phyloP scores from a whole-genome alignment of 331 rosid species.

The Malus hybrid region DNA sequence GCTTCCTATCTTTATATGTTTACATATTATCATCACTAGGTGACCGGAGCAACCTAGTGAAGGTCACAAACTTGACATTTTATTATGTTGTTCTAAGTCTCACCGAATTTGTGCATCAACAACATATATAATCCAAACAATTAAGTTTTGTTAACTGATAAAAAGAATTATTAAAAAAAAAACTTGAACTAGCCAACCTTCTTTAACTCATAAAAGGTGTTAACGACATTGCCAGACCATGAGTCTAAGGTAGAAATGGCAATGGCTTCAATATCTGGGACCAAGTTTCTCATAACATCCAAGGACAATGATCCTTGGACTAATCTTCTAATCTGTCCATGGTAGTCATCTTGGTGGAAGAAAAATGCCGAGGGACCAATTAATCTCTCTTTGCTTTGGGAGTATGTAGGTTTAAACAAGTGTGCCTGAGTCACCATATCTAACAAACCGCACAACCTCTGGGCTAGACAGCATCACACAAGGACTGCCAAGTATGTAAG shows the following conservation, averaged over 20 bases:
- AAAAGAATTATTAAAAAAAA: too few species aligned
- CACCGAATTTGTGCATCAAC: too few species aligned
- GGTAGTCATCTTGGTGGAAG: constrained; percentile 27
- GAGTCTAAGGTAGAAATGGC: constrained; percentile 14
- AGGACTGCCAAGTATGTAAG: constrained; percentile 21
- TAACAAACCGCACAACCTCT: constrained; percentile 26
- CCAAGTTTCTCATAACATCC: constrained; percentile 9
- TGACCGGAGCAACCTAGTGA: too few species aligned
- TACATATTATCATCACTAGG: too few species aligned
- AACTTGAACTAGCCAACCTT: constrained; percentile 8
- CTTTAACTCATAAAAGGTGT: constrained; percentile 22
- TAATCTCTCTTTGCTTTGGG: constrained; percentile 24
- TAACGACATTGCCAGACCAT: constrained; percentile 8
- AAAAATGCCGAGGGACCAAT: constrained; percentile 32
- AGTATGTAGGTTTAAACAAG: constrained; percentile 29
- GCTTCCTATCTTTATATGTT: too few species aligned
- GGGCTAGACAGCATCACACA: constrained; percentile 26
- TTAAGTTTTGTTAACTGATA: not conserved
- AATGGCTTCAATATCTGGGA: constrained; percentile 22
- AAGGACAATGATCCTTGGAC: constrained; percentile 23
- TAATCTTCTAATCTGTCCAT: constrained; percentile 14
- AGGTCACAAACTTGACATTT: too few species aligned
- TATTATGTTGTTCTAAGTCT: too few species aligned
- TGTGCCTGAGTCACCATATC: constrained; percentile 15
- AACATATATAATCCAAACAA: not conserved